A percentile compares a stretch with the other conserved stretches of the same genome.
phyloP scores from a whole-genome alignment of 768 basidiomycete genomes.

The Mycena crocata region DNA sequence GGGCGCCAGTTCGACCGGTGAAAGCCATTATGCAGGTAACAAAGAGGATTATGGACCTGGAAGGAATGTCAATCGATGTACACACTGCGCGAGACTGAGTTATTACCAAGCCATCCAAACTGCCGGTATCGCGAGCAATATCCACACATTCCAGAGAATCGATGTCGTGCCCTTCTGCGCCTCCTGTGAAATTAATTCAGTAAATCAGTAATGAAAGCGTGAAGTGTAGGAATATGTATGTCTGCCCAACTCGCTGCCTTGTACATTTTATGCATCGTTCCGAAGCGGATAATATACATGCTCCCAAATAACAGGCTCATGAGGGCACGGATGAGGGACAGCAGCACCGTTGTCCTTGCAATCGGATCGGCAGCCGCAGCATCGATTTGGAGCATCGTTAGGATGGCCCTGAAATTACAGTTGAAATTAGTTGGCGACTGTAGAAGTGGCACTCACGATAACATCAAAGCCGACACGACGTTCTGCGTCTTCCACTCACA shows the following conservation, averaged over 20 bases:
- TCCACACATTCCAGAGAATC: conserved; percentile 63
- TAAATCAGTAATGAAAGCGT: too few species aligned
- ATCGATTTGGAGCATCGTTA: conserved; percentile 35
- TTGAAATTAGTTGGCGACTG: background rate
- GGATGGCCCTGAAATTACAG: conserved; percentile 20
- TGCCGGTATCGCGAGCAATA: conserved; percentile 62
- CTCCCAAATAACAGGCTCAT: conserved; percentile 72
- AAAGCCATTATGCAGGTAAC: conserved; percentile 59
- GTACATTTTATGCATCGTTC: conserved; percentile 71
- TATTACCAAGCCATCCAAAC: conserved; percentile 68
- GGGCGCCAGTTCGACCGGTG: conserved; percentile 61
- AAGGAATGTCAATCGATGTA: background rate
- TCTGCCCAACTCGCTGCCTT: conserved; percentile 72
- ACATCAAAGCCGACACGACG: conserved; percentile 60
- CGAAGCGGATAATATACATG: conserved; percentile 69
- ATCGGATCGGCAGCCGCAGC: conserved; percentile 60
- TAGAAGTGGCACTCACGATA: conserved; percentile 14
- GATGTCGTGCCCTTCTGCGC: conserved; percentile 43
- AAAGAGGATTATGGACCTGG: conserved; percentile 61
- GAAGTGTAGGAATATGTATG: too few species aligned
- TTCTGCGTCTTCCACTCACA: conserved; percentile 72
- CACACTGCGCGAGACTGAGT: background rate
- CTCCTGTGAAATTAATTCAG: conserved; percentile 57
- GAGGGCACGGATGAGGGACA: conserved; percentile 66
- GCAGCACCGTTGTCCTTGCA: conserved; percentile 62